Evolutionary conservation across 148 eudicot genomes (phyloP).

Genomic region (Arctostaphylos glauca): DNA sequence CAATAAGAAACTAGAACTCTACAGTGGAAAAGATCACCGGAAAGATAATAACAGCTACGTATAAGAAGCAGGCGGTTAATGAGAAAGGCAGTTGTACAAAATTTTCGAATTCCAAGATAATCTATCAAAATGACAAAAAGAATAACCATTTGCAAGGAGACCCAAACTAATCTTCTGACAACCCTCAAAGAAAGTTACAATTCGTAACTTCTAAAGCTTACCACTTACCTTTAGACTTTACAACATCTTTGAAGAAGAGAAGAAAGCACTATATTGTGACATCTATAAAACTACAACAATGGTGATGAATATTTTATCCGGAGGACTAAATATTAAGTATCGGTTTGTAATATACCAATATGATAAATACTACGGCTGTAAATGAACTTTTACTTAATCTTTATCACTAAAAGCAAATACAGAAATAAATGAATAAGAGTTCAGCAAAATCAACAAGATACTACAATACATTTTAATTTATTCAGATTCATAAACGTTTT

Average conservation of each 20-base stretch:
- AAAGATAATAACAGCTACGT: neutral
- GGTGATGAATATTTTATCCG: neutral
- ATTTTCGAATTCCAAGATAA: neutral
- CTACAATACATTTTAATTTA: neutral
- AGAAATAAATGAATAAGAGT: neutral
- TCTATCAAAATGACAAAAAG: neutral
- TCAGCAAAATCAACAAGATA: neutral
- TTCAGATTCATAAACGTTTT: neutral
- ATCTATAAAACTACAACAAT: neutral
- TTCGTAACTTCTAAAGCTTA: neutral
- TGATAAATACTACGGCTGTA: neutral
- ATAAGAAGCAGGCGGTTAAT: neutral
- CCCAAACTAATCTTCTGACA: neutral
- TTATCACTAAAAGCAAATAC: neutral
- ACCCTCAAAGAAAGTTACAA: neutral
- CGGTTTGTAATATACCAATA: neutral
- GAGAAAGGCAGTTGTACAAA: neutral
- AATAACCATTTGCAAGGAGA: neutral
- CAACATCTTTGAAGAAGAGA: neutral
- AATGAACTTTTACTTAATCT: neutral
- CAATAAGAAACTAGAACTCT: neutral
- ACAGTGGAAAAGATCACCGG: neutral
- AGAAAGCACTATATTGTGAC: neutral
- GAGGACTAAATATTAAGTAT: neutral
- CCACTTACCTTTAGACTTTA: neutral